Base-by-base conservation (phyloP, 805 yeast genomes). In the Saccharomycopsis sp. region DNA sequence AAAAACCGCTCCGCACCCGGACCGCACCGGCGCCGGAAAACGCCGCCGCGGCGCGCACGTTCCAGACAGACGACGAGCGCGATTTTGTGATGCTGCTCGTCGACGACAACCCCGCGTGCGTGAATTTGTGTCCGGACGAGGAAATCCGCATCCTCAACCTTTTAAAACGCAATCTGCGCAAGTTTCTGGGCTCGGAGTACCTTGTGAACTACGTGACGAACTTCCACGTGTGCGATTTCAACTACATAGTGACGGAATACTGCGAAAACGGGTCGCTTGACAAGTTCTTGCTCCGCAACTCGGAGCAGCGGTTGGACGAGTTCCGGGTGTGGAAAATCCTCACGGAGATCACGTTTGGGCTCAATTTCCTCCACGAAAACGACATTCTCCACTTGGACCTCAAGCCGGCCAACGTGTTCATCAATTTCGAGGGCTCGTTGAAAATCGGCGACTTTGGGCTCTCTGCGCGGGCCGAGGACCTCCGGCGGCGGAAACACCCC, bases 261-360 rank as follows among this genome's bases (percentile, higher is more conserved):
- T 94, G 97, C 72, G 98, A 91, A 66, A 94, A 91, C 68, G 98
- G 98, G 1, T 88, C 94, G 21, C 73, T 94, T 58, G 94, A 85
- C 66, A 81, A 82, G 59, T 94, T 92, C 66, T 71, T 94, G 55
- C 78, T 83, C 34, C 95, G 88, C 63, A 85, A 84, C 68, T 90
- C 89, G 21, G 78, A 84, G 47, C 81, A 89, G 34, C 84, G 85
- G 64, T 76, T 94, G 54, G 99, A 94, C 68, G 99, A 94, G 70
- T 94, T 97, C 87, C 80, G 99, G 64, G 91, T 92, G 47, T 94
- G 99, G 99, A 94, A 94, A 73, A 92, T 94, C 51, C 75, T 94
- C 63, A 85, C 87, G 54, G 99, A 92, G 68, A 76, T 91, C 16
- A 72, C 89, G 48, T 77, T 82, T 66, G 99, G 97, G 0, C 73